Conservation (phyloP, 495 filamentous ascomycete species). For the Trichoderma virens region DNA sequence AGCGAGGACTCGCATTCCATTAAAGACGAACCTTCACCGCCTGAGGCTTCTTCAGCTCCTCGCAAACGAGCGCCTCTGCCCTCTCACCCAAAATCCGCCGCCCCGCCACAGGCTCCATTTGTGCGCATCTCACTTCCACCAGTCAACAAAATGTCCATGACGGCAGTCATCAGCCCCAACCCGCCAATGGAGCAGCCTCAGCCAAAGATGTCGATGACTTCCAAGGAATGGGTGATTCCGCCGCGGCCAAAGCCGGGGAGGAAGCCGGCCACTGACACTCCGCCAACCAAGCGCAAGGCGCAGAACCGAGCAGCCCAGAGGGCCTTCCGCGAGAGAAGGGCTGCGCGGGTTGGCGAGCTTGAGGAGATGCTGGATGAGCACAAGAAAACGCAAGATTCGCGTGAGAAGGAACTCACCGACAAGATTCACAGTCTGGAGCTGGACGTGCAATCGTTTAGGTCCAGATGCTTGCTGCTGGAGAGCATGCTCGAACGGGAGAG, state of each 20-base stretch:
- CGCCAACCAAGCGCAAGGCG: slow-evolving; percentile 84
- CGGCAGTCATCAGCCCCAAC: slow-evolving; percentile 19
- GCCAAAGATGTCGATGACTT: slow-evolving; percentile 49
- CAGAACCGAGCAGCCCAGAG: slow-evolving; percentile 92
- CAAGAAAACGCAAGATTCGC: slow-evolving; percentile 39
- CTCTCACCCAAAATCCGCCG: slow-evolving; percentile 10
- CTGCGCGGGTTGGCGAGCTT: slow-evolving; percentile 75
- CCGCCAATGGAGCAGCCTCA: slow-evolving; percentile 14
- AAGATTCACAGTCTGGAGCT: slow-evolving; percentile 36
- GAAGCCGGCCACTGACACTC: slow-evolving; percentile 85
- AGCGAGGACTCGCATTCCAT: neutral
- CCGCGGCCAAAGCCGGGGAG: slow-evolving; percentile 87
- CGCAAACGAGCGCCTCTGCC: neutral
- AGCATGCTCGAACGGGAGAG: slow-evolving; percentile 36
- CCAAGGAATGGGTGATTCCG: slow-evolving; percentile 81
- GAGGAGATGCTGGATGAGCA: slow-evolving; percentile 72
- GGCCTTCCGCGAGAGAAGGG: slow-evolving; percentile 80
- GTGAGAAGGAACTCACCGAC: slow-evolving; percentile 38
- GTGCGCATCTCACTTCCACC: slow-evolving; percentile 13
- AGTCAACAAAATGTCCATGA: slow-evolving; percentile 20
- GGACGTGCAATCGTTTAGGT: slow-evolving; percentile 37
- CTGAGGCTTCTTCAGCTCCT: neutral
- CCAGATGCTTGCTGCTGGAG: slow-evolving; percentile 34
- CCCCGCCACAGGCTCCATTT: neutral
- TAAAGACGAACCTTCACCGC: neutral